Percentiles rank a stretch among this genome's conserved stretches.
Conservation (phyloP, 495 filamentous ascomycete species). For the Penicillium simplicissimum region DNA sequence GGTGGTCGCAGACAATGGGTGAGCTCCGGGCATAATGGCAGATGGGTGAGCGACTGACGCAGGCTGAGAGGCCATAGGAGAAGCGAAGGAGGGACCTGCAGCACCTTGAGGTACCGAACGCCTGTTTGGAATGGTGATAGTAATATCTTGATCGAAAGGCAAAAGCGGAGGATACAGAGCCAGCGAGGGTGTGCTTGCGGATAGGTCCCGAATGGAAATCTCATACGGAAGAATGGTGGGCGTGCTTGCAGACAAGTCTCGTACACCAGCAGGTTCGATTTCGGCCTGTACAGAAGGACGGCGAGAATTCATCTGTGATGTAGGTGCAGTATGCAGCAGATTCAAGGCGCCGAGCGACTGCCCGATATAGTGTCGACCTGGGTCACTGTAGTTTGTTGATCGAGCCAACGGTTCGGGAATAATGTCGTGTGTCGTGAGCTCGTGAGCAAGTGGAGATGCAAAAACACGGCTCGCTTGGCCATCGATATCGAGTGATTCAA, state of each 20-base stretch:
- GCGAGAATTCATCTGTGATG: conserved; percentile 29
- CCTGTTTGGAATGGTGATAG: conserved; percentile 21
- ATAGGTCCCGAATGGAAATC: conserved; percentile 15
- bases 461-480: conserved; percentile 29
- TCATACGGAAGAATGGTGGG: conserved; percentile 28
- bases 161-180: conserved; percentile 24
- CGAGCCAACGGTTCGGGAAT: conserved; percentile 27
- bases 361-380: conserved; percentile 24
- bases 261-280: conserved; percentile 12
- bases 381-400: conserved; percentile 45
- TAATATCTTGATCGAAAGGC: conserved; percentile 37
- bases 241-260: conserved; percentile 34
- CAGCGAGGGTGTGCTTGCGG: conserved; percentile 21
- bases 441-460: conserved; percentile 36
- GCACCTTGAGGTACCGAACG: conserved; percentile 7
- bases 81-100: background rate
- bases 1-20: conserved; percentile 26
- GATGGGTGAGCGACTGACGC: conserved; percentile 35
- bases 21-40: conserved; percentile 41
- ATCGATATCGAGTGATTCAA: conserved; percentile 37
- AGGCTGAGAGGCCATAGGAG: background rate
- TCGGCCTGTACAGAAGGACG: conserved; percentile 23
- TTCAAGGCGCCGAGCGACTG: conserved; percentile 25
- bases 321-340: conserved; percentile 29
- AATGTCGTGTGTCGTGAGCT: conserved; percentile 30